These are phyloP conservation scores for Myriosclerotinia duriaeana DNA, from an alignment of 2,329 filamentous ascomycete species.

Conservation along the genomic window DNA sequence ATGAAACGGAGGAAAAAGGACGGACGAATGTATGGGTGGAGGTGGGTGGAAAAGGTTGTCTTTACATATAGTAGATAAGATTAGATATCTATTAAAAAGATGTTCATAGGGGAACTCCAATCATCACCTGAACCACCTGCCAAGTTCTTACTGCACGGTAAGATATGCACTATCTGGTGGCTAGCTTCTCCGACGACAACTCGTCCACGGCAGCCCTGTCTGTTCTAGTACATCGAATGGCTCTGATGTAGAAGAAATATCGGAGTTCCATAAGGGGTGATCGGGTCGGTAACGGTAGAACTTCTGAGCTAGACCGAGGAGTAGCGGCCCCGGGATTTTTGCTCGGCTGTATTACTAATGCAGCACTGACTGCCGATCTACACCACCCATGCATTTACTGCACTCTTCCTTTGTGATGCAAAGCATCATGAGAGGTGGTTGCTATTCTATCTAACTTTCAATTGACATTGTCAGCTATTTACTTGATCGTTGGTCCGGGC, in stretches of 20 bases:
- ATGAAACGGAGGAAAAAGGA: background rate
- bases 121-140: background rate
- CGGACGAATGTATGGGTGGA: background rate
- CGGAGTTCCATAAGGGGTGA: constrained; percentile 4
- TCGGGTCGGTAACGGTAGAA: constrained; percentile 3
- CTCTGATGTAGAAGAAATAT: background rate
- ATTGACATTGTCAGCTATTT: no score
- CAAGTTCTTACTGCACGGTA: no score
- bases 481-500: no score
- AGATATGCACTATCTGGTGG: background rate
- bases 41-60: background rate
- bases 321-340: background rate
- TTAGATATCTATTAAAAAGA: constrained; percentile 9
- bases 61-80: constrained; percentile 1
- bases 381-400: no score
- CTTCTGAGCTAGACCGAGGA: background rate
- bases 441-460: no score
- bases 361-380: no score
- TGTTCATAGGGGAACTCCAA: background rate
- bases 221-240: background rate
- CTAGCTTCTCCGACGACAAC: background rate
- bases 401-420: no score
- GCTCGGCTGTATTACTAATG: no score
- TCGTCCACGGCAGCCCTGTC: background rate
- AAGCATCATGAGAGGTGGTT: no score